Conservation (phyloP, 192 early-diverging fungal species). For the Tieghemiomyces parasiticus region DNA sequence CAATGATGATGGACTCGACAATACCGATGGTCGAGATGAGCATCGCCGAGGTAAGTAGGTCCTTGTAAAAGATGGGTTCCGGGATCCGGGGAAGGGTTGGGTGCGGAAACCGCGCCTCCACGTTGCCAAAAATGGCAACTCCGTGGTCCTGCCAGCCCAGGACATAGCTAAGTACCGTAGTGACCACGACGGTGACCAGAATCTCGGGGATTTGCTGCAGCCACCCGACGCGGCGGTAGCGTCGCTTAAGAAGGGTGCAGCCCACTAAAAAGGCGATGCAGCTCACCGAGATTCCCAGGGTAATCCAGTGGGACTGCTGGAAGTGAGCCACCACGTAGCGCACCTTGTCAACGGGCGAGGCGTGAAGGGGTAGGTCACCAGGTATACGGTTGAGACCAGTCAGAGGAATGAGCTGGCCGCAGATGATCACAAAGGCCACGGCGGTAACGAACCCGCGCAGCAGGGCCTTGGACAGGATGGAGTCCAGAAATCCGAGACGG, state of each 20-base stretch:
- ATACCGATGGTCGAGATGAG: conserved; percentile 94
- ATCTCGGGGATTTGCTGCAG: conserved; percentile 86
- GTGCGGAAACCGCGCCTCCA: conserved; percentile 41
- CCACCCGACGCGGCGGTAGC: conserved; percentile 23
- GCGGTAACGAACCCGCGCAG: conserved; percentile 92
- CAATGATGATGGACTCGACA: conserved; percentile 90
- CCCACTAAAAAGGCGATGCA: conserved; percentile 54
- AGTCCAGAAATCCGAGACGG: conserved; percentile 95
- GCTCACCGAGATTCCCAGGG: conserved; percentile 50
- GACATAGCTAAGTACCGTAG: conserved; percentile 43
- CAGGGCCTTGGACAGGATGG: conserved; percentile 83
- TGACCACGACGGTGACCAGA: conserved; percentile 62
- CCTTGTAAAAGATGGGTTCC: conserved; percentile 38
- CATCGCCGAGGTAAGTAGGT: conserved; percentile 64
- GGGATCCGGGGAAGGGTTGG: conserved; percentile 48
- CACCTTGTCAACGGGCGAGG: conserved; percentile 68
- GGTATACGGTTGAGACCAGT: conserved; percentile 40
- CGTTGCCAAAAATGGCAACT: conserved; percentile 62
- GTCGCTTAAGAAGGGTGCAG: conserved; percentile 36
- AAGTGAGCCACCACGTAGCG: conserved; percentile 49
- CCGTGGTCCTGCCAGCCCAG: conserved; percentile 61
- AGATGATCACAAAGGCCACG: conserved; percentile 80
- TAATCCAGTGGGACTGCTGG: conserved; percentile 45
- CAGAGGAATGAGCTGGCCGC: conserved; percentile 71
- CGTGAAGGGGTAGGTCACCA: conserved; percentile 37